Percentiles rank a stretch among this genome's conserved stretches.
Evolutionary conservation across 192 early-diverging fungal genomes (phyloP).

Genomic region (Paraglomus occultum): DNA sequence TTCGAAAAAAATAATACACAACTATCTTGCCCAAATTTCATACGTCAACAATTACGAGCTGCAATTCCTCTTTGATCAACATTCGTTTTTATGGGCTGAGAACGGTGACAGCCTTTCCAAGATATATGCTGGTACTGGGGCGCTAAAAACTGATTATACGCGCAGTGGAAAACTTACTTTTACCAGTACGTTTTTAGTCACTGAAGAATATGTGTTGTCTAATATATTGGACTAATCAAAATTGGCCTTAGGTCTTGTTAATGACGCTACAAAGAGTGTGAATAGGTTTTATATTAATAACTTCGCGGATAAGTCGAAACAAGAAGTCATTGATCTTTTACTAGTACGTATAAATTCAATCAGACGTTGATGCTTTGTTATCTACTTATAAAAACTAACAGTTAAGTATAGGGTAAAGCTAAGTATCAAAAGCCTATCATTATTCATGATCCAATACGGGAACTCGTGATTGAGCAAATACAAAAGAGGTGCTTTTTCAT

Average conservation of each 20-base stretch:
- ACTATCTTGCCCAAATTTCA: conserved; percentile 41
- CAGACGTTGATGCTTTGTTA: not conserved
- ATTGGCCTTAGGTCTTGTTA: conserved; percentile 63
- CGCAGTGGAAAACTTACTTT: conserved; percentile 86
- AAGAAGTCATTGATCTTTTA: conserved; percentile 88
- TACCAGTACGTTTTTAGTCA: conserved; percentile 38
- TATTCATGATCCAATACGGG: conserved; percentile 55
- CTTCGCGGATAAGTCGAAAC: conserved; percentile 92
- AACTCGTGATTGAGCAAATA: conserved; percentile 39
- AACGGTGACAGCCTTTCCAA: conserved; percentile 92
- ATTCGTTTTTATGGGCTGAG: conserved; percentile 72
- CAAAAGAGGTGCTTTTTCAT: conserved; percentile 29
- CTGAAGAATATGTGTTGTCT: not conserved
- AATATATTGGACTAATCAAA: conserved; percentile 23
- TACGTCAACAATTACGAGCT: conserved; percentile 30
- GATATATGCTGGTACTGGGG: conserved; percentile 96
- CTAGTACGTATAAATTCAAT: conserved; percentile 49
- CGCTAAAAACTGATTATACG: conserved; percentile 87
- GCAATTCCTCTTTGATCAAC: conserved; percentile 37
- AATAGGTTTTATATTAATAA: conserved; percentile 95
- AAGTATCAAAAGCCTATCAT: conserved; percentile 43
- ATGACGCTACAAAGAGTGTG: conserved; percentile 91
- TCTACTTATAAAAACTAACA: not conserved
- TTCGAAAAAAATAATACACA: conserved; percentile 49
- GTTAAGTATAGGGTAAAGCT: conserved; percentile 48